Base-by-base conservation (phyloP, 2,329 filamentous ascomycete species). In the Fusarium sublunatum region DNA sequence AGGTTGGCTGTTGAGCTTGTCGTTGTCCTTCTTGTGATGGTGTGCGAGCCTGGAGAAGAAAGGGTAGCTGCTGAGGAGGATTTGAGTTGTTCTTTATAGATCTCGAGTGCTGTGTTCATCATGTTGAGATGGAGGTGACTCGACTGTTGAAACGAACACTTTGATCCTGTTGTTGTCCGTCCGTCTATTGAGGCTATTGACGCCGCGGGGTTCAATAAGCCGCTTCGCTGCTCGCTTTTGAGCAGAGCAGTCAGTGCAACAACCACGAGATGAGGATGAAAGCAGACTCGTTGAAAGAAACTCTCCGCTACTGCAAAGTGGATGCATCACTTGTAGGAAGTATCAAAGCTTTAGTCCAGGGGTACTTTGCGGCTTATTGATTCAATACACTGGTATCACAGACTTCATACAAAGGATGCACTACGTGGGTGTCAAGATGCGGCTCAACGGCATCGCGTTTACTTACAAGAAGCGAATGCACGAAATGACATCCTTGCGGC, bases 41-140 rank as follows among this genome's bases (percentile, higher is more conserved):
- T 53, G 55, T 58, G 67, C 59, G 60, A 71, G 64, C 53, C 64
- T 71, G 69, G 35, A 44, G 62, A 62, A 39, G 35, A 61, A 36
- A 41, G 36, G 47, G 41, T 31, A 35, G 38, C 35, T 43, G 43
- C 47, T 45, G 35, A 53, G 43, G 35, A 43, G 34, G 49, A 57
- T 45, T 25, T 7, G 26, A 19, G 7, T 38, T 32, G 6, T 40
- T 35, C 40, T 69, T 71, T 71, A 71, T 71, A 70, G 56, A 54
- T 28, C 13, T 31, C 19, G 9, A 40, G 56, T 35, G 29, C 24
- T 31, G 15, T 55, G 47, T 55, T 55, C 38, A 56, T 31, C 29
- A 56, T 49, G 15, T 12, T 34, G 25, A 38, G 28, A 43, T 32
- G 53, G 10, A 35, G 38, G 40, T 25, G 24, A 34, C 24, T 32